Percentiles rank a stretch among this genome's conserved stretches.
Conservation (phyloP, 768 basidiomycete species). For the Hysterangium stoloniferum region DNA sequence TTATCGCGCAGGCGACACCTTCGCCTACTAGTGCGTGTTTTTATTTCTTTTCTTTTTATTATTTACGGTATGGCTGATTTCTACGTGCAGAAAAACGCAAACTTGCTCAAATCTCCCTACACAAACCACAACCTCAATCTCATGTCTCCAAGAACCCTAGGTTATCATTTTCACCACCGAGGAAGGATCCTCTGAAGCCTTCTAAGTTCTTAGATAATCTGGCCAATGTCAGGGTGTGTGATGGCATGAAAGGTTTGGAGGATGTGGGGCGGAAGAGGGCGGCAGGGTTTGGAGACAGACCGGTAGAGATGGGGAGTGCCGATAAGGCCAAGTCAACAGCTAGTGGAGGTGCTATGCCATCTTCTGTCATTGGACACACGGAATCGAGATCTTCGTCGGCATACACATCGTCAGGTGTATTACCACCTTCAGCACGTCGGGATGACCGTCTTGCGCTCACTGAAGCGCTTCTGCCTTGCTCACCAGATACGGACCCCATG, state of each 20-base stretch:
- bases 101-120: slow-evolving; percentile 20
- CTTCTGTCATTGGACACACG: no score
- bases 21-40: slow-evolving; percentile 49
- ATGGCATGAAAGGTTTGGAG: no score
- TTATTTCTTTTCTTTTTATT: neutral
- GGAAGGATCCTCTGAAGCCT: neutral
- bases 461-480: slow-evolving; percentile 56
- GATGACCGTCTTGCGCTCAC: slow-evolving; percentile 65
- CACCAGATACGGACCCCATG: slow-evolving; percentile 74
- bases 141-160: no score
- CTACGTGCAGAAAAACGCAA: slow-evolving; percentile 37
- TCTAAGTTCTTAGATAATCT: slow-evolving; percentile 8
- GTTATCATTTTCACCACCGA: neutral
- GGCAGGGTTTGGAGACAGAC: no score
- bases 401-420: no score
- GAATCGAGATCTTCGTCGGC: no score
- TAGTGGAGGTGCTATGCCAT: no score
- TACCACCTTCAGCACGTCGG: slow-evolving; percentile 20
- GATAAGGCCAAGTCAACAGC: no score
- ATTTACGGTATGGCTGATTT: slow-evolving; percentile 1
- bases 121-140: slow-evolving; percentile 12
- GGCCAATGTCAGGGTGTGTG: neutral
- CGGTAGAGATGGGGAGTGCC: no score
- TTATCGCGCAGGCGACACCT: slow-evolving; percentile 50
- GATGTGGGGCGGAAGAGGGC: no score